These are phyloP conservation scores for Neofusicoccum sp. DNA, from an alignment of 2,329 filamentous ascomycete genomes.

Conservation along the genomic window DNA sequence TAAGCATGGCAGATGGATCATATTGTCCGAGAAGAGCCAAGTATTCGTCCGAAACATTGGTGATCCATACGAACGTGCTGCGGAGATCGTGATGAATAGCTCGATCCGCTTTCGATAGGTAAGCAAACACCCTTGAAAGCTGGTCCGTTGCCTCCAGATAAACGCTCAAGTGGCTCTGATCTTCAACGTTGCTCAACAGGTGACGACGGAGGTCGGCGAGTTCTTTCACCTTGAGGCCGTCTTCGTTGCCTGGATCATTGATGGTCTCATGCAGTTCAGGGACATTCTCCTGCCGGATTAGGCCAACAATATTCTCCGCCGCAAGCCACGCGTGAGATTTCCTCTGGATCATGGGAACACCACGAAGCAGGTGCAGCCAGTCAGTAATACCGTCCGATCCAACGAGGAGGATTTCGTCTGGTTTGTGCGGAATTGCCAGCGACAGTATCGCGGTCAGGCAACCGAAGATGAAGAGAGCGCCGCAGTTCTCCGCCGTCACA, in stretches of 20 bases:
- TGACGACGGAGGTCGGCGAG: constrained; percentile 22
- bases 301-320: not conserved
- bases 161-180: not conserved
- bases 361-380: constrained; percentile 10
- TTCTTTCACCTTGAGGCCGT: constrained; percentile 28
- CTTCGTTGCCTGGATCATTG: constrained; percentile 18
- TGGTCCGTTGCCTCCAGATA: constrained; percentile 3
- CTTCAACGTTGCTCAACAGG: not conserved
- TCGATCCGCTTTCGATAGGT: not conserved
- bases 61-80: constrained; percentile 1
- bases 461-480: not conserved
- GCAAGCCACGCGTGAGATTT: not conserved
- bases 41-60: not conserved
- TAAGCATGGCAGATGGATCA: not conserved
- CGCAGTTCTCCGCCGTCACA: not conserved
- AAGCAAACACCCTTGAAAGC: not conserved
- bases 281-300: not conserved
- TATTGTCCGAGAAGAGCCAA: not conserved
- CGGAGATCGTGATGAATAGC: not conserved
- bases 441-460: not conserved
- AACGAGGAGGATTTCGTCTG: constrained; percentile 4
- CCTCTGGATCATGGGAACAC: not conserved
- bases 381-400: not conserved
- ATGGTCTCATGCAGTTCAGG: not conserved
- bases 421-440: not conserved